Evolutionary conservation across 306 rosid species (phyloP), one percentile per base, ranked within the genome.

Genomic region (Sechiopsis laciniata): DNA sequence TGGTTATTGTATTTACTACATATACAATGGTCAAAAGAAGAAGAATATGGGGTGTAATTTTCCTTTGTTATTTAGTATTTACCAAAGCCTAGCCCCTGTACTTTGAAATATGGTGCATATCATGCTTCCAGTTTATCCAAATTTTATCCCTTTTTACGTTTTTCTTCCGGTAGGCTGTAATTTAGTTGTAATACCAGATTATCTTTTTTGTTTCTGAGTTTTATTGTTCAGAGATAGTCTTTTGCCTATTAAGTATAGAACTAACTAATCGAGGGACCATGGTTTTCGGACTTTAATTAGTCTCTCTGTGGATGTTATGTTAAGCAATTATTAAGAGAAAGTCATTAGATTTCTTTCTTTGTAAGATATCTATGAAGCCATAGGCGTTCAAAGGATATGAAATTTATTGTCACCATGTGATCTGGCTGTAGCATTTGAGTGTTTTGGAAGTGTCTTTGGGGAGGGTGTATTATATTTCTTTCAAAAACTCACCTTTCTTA

Each of bases 381-480:
- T 22, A 69, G 19, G 8, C 22, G 24, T 69, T 50, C 8, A 4
- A 22, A 17, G 8, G 56, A 21, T 8, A 50, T 14, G 9, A 21
- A 24, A 15, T 50, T 69, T 50, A 14, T 69, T 3, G 11, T 6
- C 13, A 68, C 67, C 35, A 26, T 9, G 29, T 46, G 26, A 67
- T 13, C 17, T 46, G n/a, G 55, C 55, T 40, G 16, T 67, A 19
- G 10, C 48, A 17, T 46, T 64, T 37, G 52, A 48, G 35, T 20
- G 73, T 69, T 50, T 69, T 50, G 32, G 40, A 69, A 22, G 55
- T 19, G 55, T 67, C 52, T 32, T 24, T 65, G 54, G 7, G 52
- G 4, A 65, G 54, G 52, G 17, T n/a, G 24, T 37, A 65, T 40
- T 52, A 15, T n/a, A 19, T 68, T 68, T 51, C 14, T 53, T 29